Evolutionary conservation across 306 rosid species (phyloP), one percentile per base, ranked within the genome.

Genomic region (Lablab purpureus): DNA sequence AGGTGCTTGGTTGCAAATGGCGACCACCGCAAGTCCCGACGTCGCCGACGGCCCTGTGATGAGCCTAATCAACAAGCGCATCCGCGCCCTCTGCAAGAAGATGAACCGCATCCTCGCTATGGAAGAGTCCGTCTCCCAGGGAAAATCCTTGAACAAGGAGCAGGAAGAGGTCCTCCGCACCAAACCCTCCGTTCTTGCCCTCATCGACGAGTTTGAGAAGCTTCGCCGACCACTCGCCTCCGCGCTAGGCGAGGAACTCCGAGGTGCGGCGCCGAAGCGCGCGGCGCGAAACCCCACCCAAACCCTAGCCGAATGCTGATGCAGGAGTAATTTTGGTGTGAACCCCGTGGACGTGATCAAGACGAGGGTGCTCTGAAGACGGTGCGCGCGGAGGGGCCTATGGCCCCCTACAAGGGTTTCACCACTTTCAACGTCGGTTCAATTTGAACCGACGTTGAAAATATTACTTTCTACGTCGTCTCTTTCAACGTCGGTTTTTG

Each of bases 151-250:
- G 68, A 93, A 91, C 88, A 91, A 87, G 56, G 99, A 96, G 30
- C 99, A 96, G 60, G 90, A 91, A 40, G 97, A 91, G 6, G 88
- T 90, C 51, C 96, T 96, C 30, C 94, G 96, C 67, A 89, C 99
- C 10, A 96, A 96, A 54, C 84, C 99, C 68, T 71, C 83, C 15
- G 86, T 93, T 37, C 0, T 55, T 11, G 87, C 76, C 0, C 88
- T 76, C 37, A 90, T 96, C 82, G 99, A 96, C 30, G 99, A 96
- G 77, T 86, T 96, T 56, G 99, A 96, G 82, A 96, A 96, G 89
- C 94, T 96, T 18, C 97, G 96, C 1, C 94, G 85, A 27, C 99
- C 99, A 10, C 90, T 96, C 62, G 30, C 94, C 1, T 66, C 71
- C 0, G 98, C 99, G 32, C 67, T 93, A 54, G 21, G 89, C 3